phyloP scores from a whole-genome alignment of 2,329 filamentous ascomycete species.

The Monosporascus cannonballus region DNA sequence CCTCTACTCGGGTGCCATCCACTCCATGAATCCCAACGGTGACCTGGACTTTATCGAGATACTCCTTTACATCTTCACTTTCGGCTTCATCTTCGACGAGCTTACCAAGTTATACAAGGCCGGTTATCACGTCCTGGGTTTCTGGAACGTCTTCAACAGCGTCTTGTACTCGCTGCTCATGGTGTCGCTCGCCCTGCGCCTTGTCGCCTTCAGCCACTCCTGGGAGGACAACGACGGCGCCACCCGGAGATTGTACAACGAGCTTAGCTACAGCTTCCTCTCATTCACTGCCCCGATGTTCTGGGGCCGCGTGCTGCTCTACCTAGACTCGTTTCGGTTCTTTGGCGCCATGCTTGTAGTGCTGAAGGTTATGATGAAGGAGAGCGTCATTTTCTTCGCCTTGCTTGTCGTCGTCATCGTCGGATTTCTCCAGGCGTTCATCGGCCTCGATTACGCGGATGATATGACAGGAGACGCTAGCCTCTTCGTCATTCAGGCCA shows the following conservation, averaged over 20 bases:
- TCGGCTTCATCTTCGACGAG: conserved; percentile 88
- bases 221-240: conserved; percentile 31
- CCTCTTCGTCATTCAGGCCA: conserved; percentile 69
- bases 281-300: conserved; percentile 95
- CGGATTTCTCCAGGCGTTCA: conserved; percentile 88
- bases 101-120: conserved; percentile 88
- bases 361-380: conserved; percentile 90
- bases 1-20: conserved; percentile 86
- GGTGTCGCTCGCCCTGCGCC: conserved; percentile 70
- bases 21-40: conserved; percentile 81
- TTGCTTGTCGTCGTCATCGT: conserved; percentile 77
- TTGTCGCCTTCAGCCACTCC: conserved; percentile 67
- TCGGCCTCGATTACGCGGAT: conserved; percentile 82
- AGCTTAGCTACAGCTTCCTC: conserved; percentile 86
- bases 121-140: conserved; percentile 82
- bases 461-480: conserved; percentile 63
- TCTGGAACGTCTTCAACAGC: conserved; percentile 95
- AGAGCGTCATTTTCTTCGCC: conserved; percentile 94
- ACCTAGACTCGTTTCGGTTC: conserved; percentile 89
- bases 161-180: conserved; percentile 73
- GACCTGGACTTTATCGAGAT: conserved; percentile 81
- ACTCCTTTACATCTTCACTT: conserved; percentile 82
- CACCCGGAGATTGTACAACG: conserved; percentile 61
- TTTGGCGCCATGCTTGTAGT: conserved; percentile 98
- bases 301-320: conserved; percentile 87